phyloP scores from a whole-genome alignment of 116 monocot species.

The Phalaenopsis hybrid region DNA sequence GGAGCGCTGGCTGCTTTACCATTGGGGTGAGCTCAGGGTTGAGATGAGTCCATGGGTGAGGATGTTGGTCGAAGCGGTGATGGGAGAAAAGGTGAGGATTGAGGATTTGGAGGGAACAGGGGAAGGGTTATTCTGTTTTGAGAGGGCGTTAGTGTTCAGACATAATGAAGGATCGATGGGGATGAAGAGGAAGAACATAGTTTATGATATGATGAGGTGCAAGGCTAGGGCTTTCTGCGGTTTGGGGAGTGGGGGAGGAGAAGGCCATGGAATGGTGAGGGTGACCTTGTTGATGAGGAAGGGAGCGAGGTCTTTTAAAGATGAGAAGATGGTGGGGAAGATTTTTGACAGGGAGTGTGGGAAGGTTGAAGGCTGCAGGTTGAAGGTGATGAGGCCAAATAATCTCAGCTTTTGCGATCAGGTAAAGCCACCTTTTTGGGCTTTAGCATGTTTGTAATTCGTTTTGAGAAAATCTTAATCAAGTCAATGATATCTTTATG shows the following conservation, averaged over 20 bases:
- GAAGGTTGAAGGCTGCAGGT: constrained; percentile 30
- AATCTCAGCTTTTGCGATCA: constrained; percentile 52
- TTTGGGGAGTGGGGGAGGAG: background rate
- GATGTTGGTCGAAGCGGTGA: constrained; percentile 15
- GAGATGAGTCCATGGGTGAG: constrained; percentile 45
- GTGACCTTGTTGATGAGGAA: constrained; percentile 28
- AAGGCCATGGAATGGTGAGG: background rate
- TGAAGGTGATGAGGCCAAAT: constrained; percentile 21
- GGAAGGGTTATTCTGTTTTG: constrained; percentile 25
- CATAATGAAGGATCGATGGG: constrained; percentile 32
- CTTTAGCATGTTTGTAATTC: too few relatives aligned
- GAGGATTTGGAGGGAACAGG: constrained; percentile 13
- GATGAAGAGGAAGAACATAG: constrained; percentile 17
- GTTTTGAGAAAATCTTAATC: too few relatives aligned
- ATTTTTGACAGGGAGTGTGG: constrained; percentile 26
- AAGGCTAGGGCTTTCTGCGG: constrained; percentile 36
- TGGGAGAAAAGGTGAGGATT: constrained; percentile 16
- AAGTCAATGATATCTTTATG: too few relatives aligned
- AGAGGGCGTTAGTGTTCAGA: constrained; percentile 50
- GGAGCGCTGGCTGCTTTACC: constrained; percentile 51
- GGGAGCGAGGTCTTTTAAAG: constrained; percentile 41
- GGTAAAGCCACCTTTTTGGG: background rate
- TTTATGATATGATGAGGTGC: constrained; percentile 50
- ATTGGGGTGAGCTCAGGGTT: constrained; percentile 50
- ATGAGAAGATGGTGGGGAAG: constrained; percentile 20